Evolutionary conservation across 306 rosid genomes (phyloP).

Genomic region (Psophocarpus tetragonolobus): DNA sequence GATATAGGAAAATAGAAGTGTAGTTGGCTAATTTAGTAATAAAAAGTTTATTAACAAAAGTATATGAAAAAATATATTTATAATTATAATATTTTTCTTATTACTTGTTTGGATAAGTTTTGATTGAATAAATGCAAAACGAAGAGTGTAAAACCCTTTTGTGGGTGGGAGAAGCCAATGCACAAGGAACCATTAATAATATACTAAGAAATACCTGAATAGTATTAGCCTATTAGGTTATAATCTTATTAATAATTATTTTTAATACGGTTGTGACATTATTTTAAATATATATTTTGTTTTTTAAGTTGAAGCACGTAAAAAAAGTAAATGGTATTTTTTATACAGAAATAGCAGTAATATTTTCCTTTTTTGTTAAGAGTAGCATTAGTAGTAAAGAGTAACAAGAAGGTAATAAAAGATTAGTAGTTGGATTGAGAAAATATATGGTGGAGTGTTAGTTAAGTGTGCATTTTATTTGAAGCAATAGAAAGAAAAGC

Average conservation of each 20-base stretch:
- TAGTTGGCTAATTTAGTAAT: no score
- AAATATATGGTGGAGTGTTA: neutral
- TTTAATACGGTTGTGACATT: neutral
- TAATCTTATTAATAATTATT: neutral
- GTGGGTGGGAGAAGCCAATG: neutral
- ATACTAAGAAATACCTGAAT: neutral
- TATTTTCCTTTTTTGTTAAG: neutral
- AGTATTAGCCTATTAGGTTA: no score
- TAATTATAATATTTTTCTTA: neutral
- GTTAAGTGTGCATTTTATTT: neutral
- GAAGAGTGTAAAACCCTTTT: neutral
- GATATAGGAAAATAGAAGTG: no score
- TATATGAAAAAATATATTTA: neutral
- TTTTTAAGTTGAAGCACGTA: neutral
- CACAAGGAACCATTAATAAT: neutral
- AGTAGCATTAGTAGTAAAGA: no score
- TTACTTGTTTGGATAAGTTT: neutral
- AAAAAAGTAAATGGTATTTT: neutral
- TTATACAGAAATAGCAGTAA: neutral
- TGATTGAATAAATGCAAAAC: neutral
- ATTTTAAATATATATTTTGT: neutral
- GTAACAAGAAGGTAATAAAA: neutral
- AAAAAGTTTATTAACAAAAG: neutral
- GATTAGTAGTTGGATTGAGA: neutral
- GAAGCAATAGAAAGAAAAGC: constrained; percentile 1